These are phyloP conservation scores for Chytriomyces hyalinus DNA, from an alignment of 192 early-diverging fungal species.

Conservation along the genomic window DNA sequence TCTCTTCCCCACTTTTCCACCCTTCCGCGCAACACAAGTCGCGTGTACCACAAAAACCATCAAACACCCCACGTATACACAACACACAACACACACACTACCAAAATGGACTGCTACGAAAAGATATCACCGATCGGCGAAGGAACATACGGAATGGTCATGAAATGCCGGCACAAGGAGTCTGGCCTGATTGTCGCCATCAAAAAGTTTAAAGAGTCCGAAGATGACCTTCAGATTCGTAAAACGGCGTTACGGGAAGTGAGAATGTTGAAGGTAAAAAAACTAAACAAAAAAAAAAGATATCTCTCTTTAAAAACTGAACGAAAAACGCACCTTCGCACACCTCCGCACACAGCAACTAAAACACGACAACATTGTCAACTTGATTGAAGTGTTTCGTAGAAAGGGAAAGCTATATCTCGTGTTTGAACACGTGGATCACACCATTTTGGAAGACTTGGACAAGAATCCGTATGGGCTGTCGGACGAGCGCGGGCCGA, in stretches of 20 bases:
- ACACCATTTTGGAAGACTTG: constrained; percentile 69
- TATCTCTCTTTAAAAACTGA: not conserved
- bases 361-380: constrained; percentile 73
- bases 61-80: not conserved
- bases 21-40: not conserved
- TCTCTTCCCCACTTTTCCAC: not conserved
- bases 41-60: too few species aligned
- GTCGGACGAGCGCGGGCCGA: constrained; percentile 50
- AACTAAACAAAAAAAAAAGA: not conserved
- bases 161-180: constrained; percentile 71
- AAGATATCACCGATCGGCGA: constrained; percentile 69
- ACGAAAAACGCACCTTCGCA: not conserved
- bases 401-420: constrained; percentile 69
- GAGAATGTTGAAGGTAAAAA: constrained; percentile 63
- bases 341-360: constrained; percentile 53
- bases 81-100: not conserved
- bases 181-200: constrained; percentile 69
- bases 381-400: constrained; percentile 67
- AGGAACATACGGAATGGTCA: constrained; percentile 71
- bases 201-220: constrained; percentile 70
- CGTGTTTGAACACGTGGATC: constrained; percentile 71
- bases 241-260: constrained; percentile 69
- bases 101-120: constrained; percentile 64
- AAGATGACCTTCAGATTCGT: constrained; percentile 69
- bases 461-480: constrained; percentile 65